Evolutionary conservation across 148 eudicot genomes (phyloP), one percentile per base, ranked within the genome.

Genomic region (Amaranthus cruentus): DNA sequence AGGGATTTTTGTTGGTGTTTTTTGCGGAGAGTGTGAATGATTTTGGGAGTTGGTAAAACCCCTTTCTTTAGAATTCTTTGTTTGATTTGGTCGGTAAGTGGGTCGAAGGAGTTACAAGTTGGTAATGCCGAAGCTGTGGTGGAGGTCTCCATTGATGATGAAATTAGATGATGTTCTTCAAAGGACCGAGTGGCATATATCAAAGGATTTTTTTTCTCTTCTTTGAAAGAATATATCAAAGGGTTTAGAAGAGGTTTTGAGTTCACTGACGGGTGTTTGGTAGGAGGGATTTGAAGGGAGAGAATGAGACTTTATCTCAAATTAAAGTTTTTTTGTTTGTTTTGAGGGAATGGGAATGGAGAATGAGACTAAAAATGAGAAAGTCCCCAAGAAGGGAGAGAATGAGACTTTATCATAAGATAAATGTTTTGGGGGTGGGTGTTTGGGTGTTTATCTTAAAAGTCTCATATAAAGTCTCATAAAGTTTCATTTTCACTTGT

Each of bases 1-100:
- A 84, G 71, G 43, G 82, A 49, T 85, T 95, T 95, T 64, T 87
- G 98, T 75, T 76, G 83, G 50, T 95, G 83, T 76, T 95, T 95
- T 69, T 87, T 95, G 73, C 88, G 89, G 73, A 95, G 87, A 5
- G 80, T 86, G 84, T 91, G 97, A 82, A 90, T 81, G 77, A 90
- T 86, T 91, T 85, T 95, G 58, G 97, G 98, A 58, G 90, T 90
- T 58, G 97, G 97, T 43, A 69, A 9, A 46, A 90, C 82, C 75
- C 93, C 93, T 7, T 84, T 79, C n/a, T 76, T 73, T 47, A 91
- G 81, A 54, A 94, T 93, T 5, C 79, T 85, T 72, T 70, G 83
- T 73, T 85, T 90, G 79, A 91, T 83, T 68, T 76, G 81, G 46
- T 86, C 88, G 42, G 80, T 70, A 65, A 82, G 67, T 46, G 84